Base-by-base conservation (phyloP, 2,329 filamentous ascomycete genomes). In the Colletotrichum chlorophyti region DNA sequence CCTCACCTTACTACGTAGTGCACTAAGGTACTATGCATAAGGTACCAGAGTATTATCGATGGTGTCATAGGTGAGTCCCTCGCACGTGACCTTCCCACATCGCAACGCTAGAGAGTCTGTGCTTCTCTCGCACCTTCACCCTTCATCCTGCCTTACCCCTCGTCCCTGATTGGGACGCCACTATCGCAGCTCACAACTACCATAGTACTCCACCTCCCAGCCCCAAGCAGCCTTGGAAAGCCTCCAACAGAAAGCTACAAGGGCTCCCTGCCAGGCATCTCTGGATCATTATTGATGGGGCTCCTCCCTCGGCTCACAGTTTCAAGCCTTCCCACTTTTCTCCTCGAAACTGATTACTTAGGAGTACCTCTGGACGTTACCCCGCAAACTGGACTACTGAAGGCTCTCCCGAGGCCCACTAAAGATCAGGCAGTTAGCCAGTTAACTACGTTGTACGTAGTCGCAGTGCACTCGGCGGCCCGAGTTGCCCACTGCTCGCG, bases 381-480 rank as follows among this genome's bases (percentile, higher is more conserved):
- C 57, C 57, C 57, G 57, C 57, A 60, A 55, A 59, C 43, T 50
- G 51, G 19, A 47, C 34, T 19, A 31, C 51, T 43, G 19, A 50
- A 27, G 27, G n/a, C 55, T 35, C 37, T 26, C 42, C 49, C 27
- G n/a, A 45, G 11, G 26, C 12, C 32, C 53, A 37, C 38, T 26
- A 9, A 17, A n/a, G 11, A 21, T 24, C 6, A 11, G 31, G 19
- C 29, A 29, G 21, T 19, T 6, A 11, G 40, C 49, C 49, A 53
- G 40, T 45, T 15, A 12, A 38, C 21, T n/a, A 12, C n/a, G n/a
- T n/a, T n/a, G n/a, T n/a, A n/a, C n/a, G n/a, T n/a, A n/a, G n/a
- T n/a, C 32, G 24, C 15, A n/a, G 17, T 21, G 17, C 42, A 14
- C 42, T 37, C 41, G 10, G 6, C 38, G 32, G n/a, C n/a, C 32